Conservation (phyloP, 2,329 filamentous ascomycete genomes). For the Dactylellina leptospora region DNA sequence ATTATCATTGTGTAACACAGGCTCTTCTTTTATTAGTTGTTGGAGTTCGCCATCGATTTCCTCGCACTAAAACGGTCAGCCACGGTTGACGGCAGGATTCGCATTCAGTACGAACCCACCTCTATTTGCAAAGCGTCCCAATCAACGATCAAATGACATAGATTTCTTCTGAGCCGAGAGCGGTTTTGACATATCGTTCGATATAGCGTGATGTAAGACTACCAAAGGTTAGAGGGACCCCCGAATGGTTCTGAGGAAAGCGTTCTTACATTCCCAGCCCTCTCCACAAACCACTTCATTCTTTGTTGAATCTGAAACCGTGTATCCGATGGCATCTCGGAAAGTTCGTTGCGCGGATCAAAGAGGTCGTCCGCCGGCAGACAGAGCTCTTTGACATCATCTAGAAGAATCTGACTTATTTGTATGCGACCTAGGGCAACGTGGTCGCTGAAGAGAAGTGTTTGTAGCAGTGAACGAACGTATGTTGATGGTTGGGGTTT, state of each 20-base stretch:
- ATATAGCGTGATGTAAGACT: slow-evolving; percentile 83
- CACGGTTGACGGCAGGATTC: background rate
- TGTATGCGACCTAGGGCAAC: slow-evolving; percentile 73
- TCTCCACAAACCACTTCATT: slow-evolving; percentile 74
- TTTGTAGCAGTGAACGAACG: slow-evolving; percentile 80
- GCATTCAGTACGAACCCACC: slow-evolving; percentile 61
- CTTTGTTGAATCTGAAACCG: slow-evolving; percentile 75
- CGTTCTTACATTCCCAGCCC: slow-evolving; percentile 62
- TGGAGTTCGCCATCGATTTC: slow-evolving; percentile 76
- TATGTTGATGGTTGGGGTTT: slow-evolving; percentile 85
- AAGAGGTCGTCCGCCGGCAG: slow-evolving; percentile 76
- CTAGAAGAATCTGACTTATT: slow-evolving; percentile 78
- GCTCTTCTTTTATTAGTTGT: slow-evolving; percentile 69
- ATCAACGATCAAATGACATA: slow-evolving; percentile 82
- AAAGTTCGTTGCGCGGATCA: slow-evolving; percentile 76
- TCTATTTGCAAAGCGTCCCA: slow-evolving; percentile 87
- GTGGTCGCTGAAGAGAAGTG: slow-evolving; percentile 77
- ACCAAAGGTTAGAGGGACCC: slow-evolving; percentile 54
- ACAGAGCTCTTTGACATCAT: slow-evolving; percentile 80
- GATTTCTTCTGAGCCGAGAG: slow-evolving; percentile 85
- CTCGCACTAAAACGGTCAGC: slow-evolving; percentile 65
- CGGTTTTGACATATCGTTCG: slow-evolving; percentile 88
- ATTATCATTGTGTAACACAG: slow-evolving; percentile 67
- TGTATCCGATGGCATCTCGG: slow-evolving; percentile 77
- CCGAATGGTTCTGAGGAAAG: background rate